Evolutionary conservation across 176 grass and related monocot genomes (phyloP).

Genomic region (Aegilops umbellulata): DNA sequence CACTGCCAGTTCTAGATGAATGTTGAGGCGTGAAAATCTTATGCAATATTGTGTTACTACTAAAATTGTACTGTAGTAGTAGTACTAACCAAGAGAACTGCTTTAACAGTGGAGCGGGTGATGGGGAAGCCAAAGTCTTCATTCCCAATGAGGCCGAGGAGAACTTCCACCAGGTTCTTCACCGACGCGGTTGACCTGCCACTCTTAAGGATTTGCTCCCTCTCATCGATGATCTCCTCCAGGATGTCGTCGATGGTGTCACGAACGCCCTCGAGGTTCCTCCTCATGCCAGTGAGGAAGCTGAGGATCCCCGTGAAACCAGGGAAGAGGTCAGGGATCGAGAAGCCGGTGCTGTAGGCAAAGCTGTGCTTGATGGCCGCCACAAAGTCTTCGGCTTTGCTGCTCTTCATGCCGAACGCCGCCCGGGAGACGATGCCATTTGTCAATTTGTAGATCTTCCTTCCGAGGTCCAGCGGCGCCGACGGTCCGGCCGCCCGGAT

Average conservation of each 20-base stretch:
- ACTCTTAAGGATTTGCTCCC: background rate
- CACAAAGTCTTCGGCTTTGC: background rate
- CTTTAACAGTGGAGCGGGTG: conserved; percentile 5
- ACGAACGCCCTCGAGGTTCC: background rate
- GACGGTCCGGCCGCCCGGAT: too few relatives aligned
- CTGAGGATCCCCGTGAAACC: background rate
- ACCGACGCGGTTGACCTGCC: background rate
- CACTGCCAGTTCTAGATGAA: too few relatives aligned
- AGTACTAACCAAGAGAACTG: background rate
- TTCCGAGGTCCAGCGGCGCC: too few relatives aligned
- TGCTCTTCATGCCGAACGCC: too few relatives aligned
- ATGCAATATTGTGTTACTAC: too few relatives aligned
- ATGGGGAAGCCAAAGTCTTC: conserved; percentile 9
- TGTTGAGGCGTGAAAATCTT: too few relatives aligned
- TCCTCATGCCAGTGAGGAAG: conserved; percentile 10
- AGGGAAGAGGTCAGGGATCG: conserved; percentile 15
- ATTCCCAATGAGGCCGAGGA: conserved; percentile 6
- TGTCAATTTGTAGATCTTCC: too few relatives aligned
- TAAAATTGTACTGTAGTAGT: background rate
- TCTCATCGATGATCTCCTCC: conserved; percentile 18
- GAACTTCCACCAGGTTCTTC: conserved; percentile 6
- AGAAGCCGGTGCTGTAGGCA: background rate
- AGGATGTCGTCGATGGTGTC: conserved; percentile 5
- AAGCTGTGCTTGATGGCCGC: background rate
- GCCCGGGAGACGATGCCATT: too few relatives aligned